These are phyloP conservation scores for Diplodia seriata DNA, from an alignment of 2,329 filamentous ascomycete species.

Conservation along the genomic window DNA sequence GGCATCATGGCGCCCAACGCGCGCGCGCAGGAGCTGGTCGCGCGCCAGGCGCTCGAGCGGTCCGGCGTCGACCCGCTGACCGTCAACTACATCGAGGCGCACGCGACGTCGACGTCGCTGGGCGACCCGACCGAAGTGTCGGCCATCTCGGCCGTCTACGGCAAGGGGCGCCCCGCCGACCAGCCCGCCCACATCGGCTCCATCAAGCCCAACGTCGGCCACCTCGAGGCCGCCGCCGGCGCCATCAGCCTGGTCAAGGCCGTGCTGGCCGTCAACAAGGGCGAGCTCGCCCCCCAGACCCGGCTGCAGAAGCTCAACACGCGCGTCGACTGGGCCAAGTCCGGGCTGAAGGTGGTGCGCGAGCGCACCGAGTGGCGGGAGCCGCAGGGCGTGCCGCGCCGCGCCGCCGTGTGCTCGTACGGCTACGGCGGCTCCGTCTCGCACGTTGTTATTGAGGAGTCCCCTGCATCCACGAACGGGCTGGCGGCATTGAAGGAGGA, in stretches of 20 bases:
- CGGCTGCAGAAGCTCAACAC: conserved; percentile 46
- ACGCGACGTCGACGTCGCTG: conserved; percentile 37
- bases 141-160: conserved; percentile 36
- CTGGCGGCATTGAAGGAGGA: not conserved
- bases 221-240: conserved; percentile 42
- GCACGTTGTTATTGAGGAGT: conserved; percentile 51
- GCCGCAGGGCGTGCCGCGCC: conserved; percentile 36
- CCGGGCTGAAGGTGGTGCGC: conserved; percentile 39
- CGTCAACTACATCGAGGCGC: conserved; percentile 35
- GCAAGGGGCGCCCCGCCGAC: conserved; percentile 52
- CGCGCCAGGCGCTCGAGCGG: conserved; percentile 36
- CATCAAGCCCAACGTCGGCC: conserved; percentile 46
- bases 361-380: conserved; percentile 38
- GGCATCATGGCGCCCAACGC: conserved; percentile 49
- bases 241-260: conserved; percentile 42
- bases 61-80: conserved; percentile 35
- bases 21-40: conserved; percentile 42
- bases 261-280: conserved; percentile 42
- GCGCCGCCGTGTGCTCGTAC: conserved; percentile 56
- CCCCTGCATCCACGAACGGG: conserved; percentile 45
- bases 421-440: conserved; percentile 55
- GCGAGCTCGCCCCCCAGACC: conserved; percentile 46
- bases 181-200: conserved; percentile 51
- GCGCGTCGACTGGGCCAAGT: conserved; percentile 42
- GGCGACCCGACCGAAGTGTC: conserved; percentile 39